Conservation (phyloP, 1,284 basidiomycete species). For the Sutorius eximius region DNA sequence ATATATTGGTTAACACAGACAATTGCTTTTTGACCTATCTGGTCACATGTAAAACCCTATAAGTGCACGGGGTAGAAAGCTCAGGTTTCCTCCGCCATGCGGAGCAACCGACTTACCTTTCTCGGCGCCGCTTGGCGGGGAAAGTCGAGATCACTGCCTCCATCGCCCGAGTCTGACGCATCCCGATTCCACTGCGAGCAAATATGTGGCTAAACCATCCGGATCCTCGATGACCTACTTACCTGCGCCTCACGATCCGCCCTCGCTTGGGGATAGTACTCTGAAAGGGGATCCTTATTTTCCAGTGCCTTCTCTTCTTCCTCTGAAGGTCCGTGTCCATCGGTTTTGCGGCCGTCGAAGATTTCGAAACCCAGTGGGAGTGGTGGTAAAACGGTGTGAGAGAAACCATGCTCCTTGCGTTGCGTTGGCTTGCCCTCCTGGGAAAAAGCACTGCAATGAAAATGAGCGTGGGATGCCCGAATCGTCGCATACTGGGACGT, state of each 20-base stretch:
- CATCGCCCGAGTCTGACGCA: constrained; percentile 29
- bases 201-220: not conserved
- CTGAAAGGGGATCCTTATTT: constrained; percentile 55
- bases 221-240: constrained; percentile 13
- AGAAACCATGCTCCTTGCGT: not conserved
- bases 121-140: not conserved
- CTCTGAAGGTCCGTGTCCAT: constrained; percentile 1
- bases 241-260: constrained; percentile 47
- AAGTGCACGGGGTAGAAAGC: not conserved
- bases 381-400: constrained; percentile 28
- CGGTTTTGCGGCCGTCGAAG: constrained; percentile 4
- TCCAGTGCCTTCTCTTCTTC: constrained; percentile 3
- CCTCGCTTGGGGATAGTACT: constrained; percentile 59
- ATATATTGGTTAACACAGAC: constrained; percentile 63
- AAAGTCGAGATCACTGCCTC: constrained; percentile 5
- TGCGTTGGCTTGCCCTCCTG: constrained; percentile 16
- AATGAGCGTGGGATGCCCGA: not conserved
- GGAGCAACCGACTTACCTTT: constrained; percentile 15
- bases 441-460: constrained; percentile 36
- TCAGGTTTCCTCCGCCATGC: not conserved
- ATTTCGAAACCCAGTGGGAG: constrained; percentile 24
- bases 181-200: constrained; percentile 24
- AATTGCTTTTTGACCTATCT: constrained; percentile 35
- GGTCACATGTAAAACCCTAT: constrained; percentile 64
- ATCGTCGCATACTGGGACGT: constrained; percentile 17